These are phyloP conservation scores for Candida peoriensis DNA, from an alignment of 805 yeast genomes.

Conservation along the genomic window DNA sequence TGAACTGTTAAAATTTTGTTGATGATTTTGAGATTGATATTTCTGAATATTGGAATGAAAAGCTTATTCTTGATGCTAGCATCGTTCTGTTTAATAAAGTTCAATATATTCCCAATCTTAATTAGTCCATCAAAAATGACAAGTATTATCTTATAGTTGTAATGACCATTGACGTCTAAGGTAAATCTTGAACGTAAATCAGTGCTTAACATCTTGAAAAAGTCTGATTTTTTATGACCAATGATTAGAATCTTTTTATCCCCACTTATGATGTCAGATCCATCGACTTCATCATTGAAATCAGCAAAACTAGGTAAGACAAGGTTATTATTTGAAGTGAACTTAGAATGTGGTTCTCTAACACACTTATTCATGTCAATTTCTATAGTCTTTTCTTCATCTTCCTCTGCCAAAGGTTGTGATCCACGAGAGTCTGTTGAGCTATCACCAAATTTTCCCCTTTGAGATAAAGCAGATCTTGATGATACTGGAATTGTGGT, in stretches of 20 bases:
- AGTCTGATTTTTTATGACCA: conserved; percentile 19
- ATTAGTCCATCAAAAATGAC: conserved; percentile 24
- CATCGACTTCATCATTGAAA: neutral
- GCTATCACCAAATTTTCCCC: too few relatives aligned
- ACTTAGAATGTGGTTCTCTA: neutral
- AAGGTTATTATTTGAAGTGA: neutral
- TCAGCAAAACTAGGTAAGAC: neutral
- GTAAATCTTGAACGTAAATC: conserved; percentile 16
- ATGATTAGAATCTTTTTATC: conserved; percentile 19
- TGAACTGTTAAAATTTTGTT: conserved; percentile 16
- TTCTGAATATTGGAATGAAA: conserved; percentile 22
- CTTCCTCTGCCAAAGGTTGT: conserved; percentile 8
- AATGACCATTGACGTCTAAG: conserved; percentile 11
- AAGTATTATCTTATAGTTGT: conserved; percentile 16
- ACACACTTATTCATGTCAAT: conserved; percentile 16
- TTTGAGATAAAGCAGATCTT: neutral
- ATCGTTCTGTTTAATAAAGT: conserved; percentile 18
- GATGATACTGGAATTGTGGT: neutral
- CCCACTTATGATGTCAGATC: too few relatives aligned
- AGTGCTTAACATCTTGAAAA: conserved; percentile 16
- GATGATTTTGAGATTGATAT: conserved; percentile 18
- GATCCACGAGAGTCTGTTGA: too few relatives aligned
- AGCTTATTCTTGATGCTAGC: conserved; percentile 7
- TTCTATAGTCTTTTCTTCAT: conserved; percentile 23
- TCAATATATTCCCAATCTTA: conserved; percentile 25